Percentiles rank a stretch among this genome's conserved stretches.
phyloP scores from a whole-genome alignment of 768 basidiomycete genomes.

The Calocybe gangraenosa region DNA sequence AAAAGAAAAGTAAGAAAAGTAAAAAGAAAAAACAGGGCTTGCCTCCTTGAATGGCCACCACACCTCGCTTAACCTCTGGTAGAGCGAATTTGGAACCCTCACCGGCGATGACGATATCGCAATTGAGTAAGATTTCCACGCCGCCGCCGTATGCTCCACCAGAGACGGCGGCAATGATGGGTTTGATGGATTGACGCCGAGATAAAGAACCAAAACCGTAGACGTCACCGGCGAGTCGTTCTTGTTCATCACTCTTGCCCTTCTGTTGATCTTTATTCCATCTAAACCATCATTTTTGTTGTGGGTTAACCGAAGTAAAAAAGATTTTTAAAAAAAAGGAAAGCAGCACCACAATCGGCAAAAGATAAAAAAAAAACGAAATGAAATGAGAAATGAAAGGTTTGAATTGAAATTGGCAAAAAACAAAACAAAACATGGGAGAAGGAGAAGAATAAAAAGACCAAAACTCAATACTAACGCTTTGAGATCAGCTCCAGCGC shows the following conservation, averaged over 20 bases:
- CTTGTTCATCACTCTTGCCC: slow-evolving; percentile 41
- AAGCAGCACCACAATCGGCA: too few relatives aligned
- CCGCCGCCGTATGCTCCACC: slow-evolving; percentile 72
- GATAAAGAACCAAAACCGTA: slow-evolving; percentile 76
- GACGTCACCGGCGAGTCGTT: slow-evolving; percentile 30
- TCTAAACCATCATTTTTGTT: slow-evolving; percentile 26
- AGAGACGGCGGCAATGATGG: slow-evolving; percentile 77
- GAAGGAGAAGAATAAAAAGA: background rate
- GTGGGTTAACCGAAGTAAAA: background rate
- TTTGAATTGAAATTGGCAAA: too few relatives aligned
- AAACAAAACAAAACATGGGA: background rate
- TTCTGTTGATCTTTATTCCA: slow-evolving; percentile 54
- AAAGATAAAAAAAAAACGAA: too few relatives aligned
- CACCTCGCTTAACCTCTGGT: slow-evolving; percentile 77
- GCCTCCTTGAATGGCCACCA: slow-evolving; percentile 72
- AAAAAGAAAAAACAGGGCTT: slow-evolving; percentile 16
- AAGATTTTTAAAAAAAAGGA: background rate
- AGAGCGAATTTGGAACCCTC: slow-evolving; percentile 67
- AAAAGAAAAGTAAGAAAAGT: background rate
- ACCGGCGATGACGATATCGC: slow-evolving; percentile 70
- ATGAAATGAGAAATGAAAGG: background rate
- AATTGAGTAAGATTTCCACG: slow-evolving; percentile 67
- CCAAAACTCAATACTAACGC: slow-evolving; percentile 44
- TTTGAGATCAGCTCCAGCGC: slow-evolving; percentile 77
- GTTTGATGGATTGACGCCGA: slow-evolving; percentile 61